Conservation (phyloP, 2,329 filamentous ascomycete genomes). For the Atkinsonella texensis region DNA sequence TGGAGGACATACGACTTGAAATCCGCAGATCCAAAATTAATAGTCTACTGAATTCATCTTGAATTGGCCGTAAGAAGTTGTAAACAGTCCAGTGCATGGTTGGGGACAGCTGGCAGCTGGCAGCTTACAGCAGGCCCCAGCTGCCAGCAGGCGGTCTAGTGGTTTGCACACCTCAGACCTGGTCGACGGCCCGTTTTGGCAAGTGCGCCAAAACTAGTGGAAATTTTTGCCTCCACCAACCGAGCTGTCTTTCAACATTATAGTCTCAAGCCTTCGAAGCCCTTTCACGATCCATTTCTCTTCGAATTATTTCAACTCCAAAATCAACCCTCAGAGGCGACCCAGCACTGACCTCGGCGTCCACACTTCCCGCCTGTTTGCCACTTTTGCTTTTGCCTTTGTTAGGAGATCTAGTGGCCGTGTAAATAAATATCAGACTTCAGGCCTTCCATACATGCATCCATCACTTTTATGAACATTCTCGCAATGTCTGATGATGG, state of each 20-base stretch:
- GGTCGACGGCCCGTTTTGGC: background rate
- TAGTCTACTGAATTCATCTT: too few species aligned
- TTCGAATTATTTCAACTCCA: too few species aligned
- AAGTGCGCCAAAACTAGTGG: background rate
- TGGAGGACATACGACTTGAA: too few species aligned
- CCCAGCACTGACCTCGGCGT: too few species aligned
- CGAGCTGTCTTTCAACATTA: background rate
- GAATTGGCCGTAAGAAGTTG: too few species aligned
- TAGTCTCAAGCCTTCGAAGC: background rate
- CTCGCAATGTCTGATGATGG: conserved; percentile 17
- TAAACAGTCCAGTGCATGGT: too few species aligned
- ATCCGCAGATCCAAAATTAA: too few species aligned
- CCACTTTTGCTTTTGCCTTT: background rate
- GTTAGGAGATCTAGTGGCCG: background rate
- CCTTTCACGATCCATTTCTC: too few species aligned
- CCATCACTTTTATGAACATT: background rate
- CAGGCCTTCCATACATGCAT: background rate
- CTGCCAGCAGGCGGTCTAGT: background rate
- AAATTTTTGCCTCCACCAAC: conserved; percentile 7
- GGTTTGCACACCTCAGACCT: background rate
- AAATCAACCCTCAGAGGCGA: too few species aligned
- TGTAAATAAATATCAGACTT: background rate
- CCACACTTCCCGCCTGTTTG: too few species aligned
- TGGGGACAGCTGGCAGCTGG: too few species aligned
- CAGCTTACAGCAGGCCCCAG: background rate